Evolutionary conservation across 2,329 filamentous ascomycete genomes (phyloP), one percentile per base, ranked within the genome.

Genomic region (Apiospora sp.): DNA sequence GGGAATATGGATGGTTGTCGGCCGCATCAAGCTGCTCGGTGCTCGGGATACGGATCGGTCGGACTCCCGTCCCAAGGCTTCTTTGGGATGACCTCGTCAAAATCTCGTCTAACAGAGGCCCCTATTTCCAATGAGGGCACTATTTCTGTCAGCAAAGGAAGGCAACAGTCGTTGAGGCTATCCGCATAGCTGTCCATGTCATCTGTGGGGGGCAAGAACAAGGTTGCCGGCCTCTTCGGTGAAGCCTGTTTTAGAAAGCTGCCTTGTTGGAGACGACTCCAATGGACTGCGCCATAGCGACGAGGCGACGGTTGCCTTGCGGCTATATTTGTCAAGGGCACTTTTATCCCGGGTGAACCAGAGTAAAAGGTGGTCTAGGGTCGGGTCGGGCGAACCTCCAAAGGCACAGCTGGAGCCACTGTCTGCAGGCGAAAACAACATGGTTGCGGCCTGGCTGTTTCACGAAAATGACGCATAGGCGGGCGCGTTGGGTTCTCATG

Each of bases 281-380:
- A 54, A 30, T 16, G 24, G 30, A 8, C 27, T 58, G 16, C 51
- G 27, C 6, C 27, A 16, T 12, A 34, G 13, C 51, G 51, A 58
- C 51, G 27, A 58, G 51, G 51, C 51, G 51, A 58, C 34, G 51
- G 51, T 58, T 58, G 51, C 51, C 51, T 58, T 58, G 27, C 27
- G 27, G 14, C 51, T 58, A 10, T 27, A 5, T 58, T 58, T 7
- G 27, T 34, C 51, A 34, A 58, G 14, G 27, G 27, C 51, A 58
- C 51, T 27, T 27, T 34, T 34, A 58, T 27, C 19, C 27, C 22
- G 51, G 51, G 51, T 13, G 14, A 19, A 34, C 14, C 27, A 34
- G 14, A 7, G 27, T 46, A 3, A 58, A 22, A 19, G 27, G 10
- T 19, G 51, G 51, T 34, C 51, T 19, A n/a, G 51, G 51, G 27